These are phyloP conservation scores for Balakata baccata DNA, from an alignment of 345 rosid species.

Conservation along the genomic window DNA sequence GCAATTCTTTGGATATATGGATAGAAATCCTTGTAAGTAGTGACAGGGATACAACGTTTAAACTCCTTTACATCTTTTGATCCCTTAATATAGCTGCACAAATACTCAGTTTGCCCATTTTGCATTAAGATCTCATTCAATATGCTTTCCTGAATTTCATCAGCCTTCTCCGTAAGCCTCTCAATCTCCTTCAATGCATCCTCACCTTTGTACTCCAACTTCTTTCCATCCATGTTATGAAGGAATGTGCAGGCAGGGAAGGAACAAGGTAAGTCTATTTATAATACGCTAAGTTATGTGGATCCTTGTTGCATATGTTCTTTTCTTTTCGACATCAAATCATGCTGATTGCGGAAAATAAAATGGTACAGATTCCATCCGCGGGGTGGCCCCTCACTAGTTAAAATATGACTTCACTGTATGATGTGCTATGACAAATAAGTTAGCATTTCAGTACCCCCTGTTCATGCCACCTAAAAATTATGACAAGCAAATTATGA, in stretches of 20 bases:
- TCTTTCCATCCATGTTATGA: constrained; percentile 49
- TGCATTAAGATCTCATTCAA: constrained; percentile 43
- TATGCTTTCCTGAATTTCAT: constrained; percentile 41
- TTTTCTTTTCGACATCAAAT: constrained; percentile 17
- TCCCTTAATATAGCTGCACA: constrained; percentile 45
- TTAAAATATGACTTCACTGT: constrained; percentile 16
- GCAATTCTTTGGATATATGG: constrained; percentile 64
- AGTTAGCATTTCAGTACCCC: not conserved
- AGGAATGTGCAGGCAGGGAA: constrained; percentile 2
- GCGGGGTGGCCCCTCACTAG: constrained; percentile 30
- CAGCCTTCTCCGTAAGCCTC: constrained; percentile 47
- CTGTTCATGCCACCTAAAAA: constrained; percentile 1
- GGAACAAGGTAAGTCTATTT: constrained; percentile 16
- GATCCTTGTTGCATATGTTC: not conserved
- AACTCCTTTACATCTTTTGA: constrained; percentile 38
- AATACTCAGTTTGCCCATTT: constrained; percentile 53
- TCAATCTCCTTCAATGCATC: constrained; percentile 56
- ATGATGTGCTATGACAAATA: not conserved
- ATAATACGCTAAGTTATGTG: constrained; percentile 13
- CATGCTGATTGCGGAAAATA: constrained; percentile 15
- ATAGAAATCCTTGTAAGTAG: constrained; percentile 47
- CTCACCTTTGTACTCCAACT: constrained; percentile 54
- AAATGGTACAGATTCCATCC: constrained; percentile 28
- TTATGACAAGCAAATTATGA: not conserved
- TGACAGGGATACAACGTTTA: constrained; percentile 46